Evolutionary conservation across 2,329 filamentous ascomycete genomes (phyloP), one percentile per base, ranked within the genome.

Genomic region (Phaeosphaeria sp.): DNA sequence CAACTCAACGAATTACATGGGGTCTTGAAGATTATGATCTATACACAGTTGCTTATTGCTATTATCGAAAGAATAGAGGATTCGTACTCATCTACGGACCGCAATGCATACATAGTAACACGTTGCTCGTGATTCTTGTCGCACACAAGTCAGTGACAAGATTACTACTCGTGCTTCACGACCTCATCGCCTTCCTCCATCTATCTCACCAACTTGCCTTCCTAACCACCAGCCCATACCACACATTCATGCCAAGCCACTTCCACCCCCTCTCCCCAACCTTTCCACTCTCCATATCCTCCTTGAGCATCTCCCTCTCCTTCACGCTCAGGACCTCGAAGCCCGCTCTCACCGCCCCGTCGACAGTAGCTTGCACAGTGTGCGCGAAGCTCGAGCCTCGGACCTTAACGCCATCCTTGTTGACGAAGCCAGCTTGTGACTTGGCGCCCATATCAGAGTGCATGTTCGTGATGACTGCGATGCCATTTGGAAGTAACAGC

Each of bases 401-500:
- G 17, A 90, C 81, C 77, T 90, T 89, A 3, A 76, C 64, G 1
- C 68, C 75, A 1, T 81, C 81, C 18, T 73, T 74, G 6, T 87
- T 84, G 13, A 86, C 78, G 65, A 90, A 90, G 0, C 88, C 87
- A 0, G 87, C 87, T 67, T 87, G 86, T 24, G 82, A 84, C 17
- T 82, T 78, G 15, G 61, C 60, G 1, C 86, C 87, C 87, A 90
- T 89, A 2, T 89, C 84, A 1, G 81, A 74, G 69, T 90, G 88
- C 88, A 90, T 90, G 66, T 89, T 90, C 0, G 87, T 89, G n/a
- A 90, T 66, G 9, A 89, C 76, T 5, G 88, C 74, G 48, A 82
- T 73, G 0, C 83, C 86, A 0, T 80, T 80, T 0, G 77, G 75
- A 2, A 63, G 65, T 5, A 79, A 74, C 17, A 89, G 71, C 1